Conservation (phyloP, 306 rosid genomes). For the Cicer judaicum region DNA sequence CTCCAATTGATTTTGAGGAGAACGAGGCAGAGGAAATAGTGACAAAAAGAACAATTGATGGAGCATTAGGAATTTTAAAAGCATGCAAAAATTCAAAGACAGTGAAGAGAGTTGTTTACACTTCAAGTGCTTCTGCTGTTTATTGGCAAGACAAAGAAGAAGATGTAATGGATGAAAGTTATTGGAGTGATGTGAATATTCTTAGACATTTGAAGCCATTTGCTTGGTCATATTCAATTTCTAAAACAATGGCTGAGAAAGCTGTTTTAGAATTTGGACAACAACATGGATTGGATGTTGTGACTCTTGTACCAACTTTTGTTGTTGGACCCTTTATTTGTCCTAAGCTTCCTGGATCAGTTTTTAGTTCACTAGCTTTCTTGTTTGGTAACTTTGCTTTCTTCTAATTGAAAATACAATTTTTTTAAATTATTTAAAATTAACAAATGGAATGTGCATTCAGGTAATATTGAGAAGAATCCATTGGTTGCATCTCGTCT, state of each 20-base stretch:
- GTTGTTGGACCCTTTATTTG: conserved; percentile 73
- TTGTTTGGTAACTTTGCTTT: conserved; percentile 44
- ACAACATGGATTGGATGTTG: conserved; percentile 60
- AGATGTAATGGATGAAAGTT: conserved; percentile 52
- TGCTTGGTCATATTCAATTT: conserved; percentile 48
- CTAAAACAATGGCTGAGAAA: conserved; percentile 66
- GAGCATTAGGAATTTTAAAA: conserved; percentile 60
- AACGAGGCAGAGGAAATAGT: conserved; percentile 56
- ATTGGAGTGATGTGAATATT: conserved; percentile 58
- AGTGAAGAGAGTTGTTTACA: conserved; percentile 64
- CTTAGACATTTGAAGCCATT: conserved; percentile 21
- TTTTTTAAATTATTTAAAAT: not conserved
- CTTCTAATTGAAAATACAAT: not conserved
- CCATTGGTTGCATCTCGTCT: conserved; percentile 8
- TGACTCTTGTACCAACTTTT: conserved; percentile 56
- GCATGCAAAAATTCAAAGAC: conserved; percentile 53
- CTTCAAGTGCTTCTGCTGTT: conserved; percentile 59
- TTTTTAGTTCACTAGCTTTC: conserved; percentile 37
- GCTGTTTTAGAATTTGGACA: conserved; percentile 66
- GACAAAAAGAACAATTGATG: conserved; percentile 56
- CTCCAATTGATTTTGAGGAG: conserved; percentile 25
- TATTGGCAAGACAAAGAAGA: conserved; percentile 32
- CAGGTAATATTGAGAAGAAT: conserved; percentile 1
- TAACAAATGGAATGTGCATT: not conserved
- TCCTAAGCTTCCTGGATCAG: conserved; percentile 55